Base-by-base conservation (phyloP, 1,139 yeast genomes). In the Groenewaldozyma auringiensis region DNA sequence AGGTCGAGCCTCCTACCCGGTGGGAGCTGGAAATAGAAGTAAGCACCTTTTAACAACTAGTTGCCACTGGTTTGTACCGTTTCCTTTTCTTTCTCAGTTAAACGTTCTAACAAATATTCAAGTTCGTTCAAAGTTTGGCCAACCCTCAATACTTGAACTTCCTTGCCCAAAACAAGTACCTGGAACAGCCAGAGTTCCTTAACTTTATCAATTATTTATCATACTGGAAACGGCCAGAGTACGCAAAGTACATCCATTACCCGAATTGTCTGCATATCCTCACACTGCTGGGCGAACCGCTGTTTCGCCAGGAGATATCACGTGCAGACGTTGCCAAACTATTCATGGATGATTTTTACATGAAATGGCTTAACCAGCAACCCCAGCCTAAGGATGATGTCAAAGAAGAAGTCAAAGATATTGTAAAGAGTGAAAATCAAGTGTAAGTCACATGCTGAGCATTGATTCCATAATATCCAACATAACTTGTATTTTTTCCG, bases 1-100 rank as follows among this genome's bases (percentile, higher is more conserved):
- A 49, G 41, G 41, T 46, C 37, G 66, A 64, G 34, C 70, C 81
- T 22, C 92, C 94, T 13, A 76, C 83, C 9, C 64, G 94, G 53
- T 84, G 89, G 85, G 94, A 84, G 56, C 78, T 83, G 31, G 94
- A 83, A 58, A 71, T 83, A 31, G 94, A 83, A 60, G 74, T 69
- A 55, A 45, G 70, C n/a, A n/a, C n/a, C n/a, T n/a, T n/a, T n/a
- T 57, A 18, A 21, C 9, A 36, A 2, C 18, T 33, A 27, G 31
- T 9, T 27, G 31, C 8, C 21, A 22, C 11, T 21, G 8, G 11
- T 8, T 16, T 29, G 22, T n/a, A n/a, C n/a, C n/a, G n/a, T n/a
- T n/a, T n/a, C n/a, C n/a, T n/a, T n/a, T n/a, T n/a, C n/a, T n/a
- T n/a, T n/a, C n/a, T n/a, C n/a, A 16, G 3, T 11, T 4, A n/a